phyloP scores from a whole-genome alignment of 2,329 filamentous ascomycete species.

The Fusarium liriodendri region DNA sequence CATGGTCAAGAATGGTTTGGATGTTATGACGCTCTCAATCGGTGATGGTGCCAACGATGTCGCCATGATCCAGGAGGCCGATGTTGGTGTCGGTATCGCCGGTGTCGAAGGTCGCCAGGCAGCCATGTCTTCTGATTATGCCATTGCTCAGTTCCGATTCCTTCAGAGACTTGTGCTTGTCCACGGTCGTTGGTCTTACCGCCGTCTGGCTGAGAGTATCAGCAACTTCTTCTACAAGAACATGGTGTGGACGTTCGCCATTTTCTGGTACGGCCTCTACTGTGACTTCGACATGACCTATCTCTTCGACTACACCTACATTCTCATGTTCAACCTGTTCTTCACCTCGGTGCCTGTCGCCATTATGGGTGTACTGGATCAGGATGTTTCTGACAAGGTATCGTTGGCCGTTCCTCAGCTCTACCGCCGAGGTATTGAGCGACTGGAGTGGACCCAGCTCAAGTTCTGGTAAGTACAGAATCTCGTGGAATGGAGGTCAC shows the following conservation, averaged over 20 bases:
- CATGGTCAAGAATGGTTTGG: constrained; percentile 93
- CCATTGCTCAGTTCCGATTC: constrained; percentile 93
- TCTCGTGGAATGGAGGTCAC: neutral
- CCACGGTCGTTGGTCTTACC: constrained; percentile 96
- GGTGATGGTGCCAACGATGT: constrained; percentile 97
- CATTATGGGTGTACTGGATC: constrained; percentile 95
- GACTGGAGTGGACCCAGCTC: constrained; percentile 92
- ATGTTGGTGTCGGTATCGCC: constrained; percentile 96
- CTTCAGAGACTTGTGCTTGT: constrained; percentile 87
- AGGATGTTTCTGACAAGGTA: constrained; percentile 94
- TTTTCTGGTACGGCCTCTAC: constrained; percentile 98
- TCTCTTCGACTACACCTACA: constrained; percentile 97
- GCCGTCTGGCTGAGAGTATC: constrained; percentile 90
- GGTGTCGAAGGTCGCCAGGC: constrained; percentile 93
- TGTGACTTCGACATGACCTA: constrained; percentile 97
- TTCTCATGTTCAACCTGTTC: constrained; percentile 94
- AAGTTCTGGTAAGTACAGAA: constrained; percentile 87
- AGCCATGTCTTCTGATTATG: constrained; percentile 96
- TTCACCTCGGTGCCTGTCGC: constrained; percentile 97
- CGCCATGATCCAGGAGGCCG: constrained; percentile 97
- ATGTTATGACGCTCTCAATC: constrained; percentile 95
- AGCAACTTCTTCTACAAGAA: constrained; percentile 99
- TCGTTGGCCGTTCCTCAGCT: constrained; percentile 95
- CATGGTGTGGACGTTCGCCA: constrained; percentile 94
- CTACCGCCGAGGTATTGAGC: constrained; percentile 94